These are phyloP conservation scores for Saccharomyces eubayanus DNA, from an alignment of 805 yeast species.

Conservation along the genomic window DNA sequence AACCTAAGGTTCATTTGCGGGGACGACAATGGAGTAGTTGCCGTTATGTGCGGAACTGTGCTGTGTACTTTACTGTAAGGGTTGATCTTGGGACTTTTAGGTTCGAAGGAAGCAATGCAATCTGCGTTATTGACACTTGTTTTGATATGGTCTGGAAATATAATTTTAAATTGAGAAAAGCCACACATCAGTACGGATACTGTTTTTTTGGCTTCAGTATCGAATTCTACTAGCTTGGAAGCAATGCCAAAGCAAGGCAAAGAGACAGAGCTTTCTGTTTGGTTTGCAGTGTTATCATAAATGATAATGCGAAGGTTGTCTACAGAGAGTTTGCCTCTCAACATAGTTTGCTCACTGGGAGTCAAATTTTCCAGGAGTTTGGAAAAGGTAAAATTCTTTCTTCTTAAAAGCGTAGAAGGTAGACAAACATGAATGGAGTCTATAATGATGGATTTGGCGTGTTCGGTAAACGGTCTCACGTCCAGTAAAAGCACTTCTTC, in stretches of 20 bases:
- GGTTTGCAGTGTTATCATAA: constrained; percentile 21
- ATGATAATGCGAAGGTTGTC: constrained; percentile 16
- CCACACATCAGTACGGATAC: constrained; percentile 20
- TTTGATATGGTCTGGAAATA: constrained; percentile 11
- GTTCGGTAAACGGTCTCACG: constrained; percentile 74
- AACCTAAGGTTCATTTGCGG: constrained; percentile 4
- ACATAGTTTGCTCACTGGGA: constrained; percentile 33
- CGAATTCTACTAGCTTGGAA: constrained; percentile 15
- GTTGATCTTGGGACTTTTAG: neutral
- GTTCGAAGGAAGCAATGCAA: neutral
- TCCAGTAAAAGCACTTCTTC: constrained; percentile 35
- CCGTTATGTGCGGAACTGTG: neutral
- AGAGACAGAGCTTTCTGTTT: constrained; percentile 19
- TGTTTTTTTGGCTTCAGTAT: neutral
- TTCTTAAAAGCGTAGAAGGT: constrained; percentile 79
- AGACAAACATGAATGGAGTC: constrained; percentile 70
- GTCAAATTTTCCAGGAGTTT: constrained; percentile 58
- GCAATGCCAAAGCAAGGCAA: constrained; percentile 24
- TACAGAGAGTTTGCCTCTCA: constrained; percentile 4
- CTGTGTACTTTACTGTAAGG: neutral
- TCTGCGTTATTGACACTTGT: neutral
- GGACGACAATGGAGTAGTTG: neutral
- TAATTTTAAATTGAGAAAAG: constrained; percentile 11
- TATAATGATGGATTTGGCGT: constrained; percentile 45
- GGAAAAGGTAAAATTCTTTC: constrained; percentile 60